Base-by-base conservation (phyloP, 2,329 filamentous ascomycete genomes). In the Fusarium marasasianum region DNA sequence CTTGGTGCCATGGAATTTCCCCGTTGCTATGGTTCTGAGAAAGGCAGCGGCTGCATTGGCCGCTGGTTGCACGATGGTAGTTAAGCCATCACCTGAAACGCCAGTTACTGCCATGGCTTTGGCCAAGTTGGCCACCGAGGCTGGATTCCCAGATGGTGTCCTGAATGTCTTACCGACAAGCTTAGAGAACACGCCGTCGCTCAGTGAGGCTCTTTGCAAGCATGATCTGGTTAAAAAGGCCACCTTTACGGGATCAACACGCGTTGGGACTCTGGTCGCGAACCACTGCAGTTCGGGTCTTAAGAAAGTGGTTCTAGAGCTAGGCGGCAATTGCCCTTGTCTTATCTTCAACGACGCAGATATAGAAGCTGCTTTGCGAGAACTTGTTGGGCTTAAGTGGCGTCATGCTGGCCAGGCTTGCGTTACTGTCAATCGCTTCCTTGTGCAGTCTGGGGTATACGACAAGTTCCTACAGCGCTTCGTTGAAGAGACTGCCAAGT, bases 201-300 rank as follows among this genome's bases (percentile, higher is more conserved):
- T 88, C 0, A 84, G 83, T 11, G 85, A 87, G 77, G 82, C 83
- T 2, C 82, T 88, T 3, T 87, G 85, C 71, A 81, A 82, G 35
- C 85, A 87, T 65, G 82, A 82, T 0, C 65, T 82, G 1, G 83
- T 87, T 1, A 85, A 84, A 57, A 95, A 95, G 80, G 86, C 96
- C 63, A 93, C 92, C 64, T 96, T 96, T 76, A 96, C 93, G 0
- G 94, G 94, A 24, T 91, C 89, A 76, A 94, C 93, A 0, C 82
- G 85, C 0, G 89, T 95, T 0, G 94, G 94, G 8, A 88, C 90
- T 44, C 91, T 91, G 68, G 86, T 94, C 53, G 89, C 91, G 2
- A 81, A 85, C 5, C 85, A 86, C 4, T 90, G 90, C 11, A 91
- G 90, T 8, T 87, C 88, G 73, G 85, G 90, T 64, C 83, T 93